Base-by-base conservation (phyloP, 2,329 filamentous ascomycete genomes). In the Microcera coccophila region DNA sequence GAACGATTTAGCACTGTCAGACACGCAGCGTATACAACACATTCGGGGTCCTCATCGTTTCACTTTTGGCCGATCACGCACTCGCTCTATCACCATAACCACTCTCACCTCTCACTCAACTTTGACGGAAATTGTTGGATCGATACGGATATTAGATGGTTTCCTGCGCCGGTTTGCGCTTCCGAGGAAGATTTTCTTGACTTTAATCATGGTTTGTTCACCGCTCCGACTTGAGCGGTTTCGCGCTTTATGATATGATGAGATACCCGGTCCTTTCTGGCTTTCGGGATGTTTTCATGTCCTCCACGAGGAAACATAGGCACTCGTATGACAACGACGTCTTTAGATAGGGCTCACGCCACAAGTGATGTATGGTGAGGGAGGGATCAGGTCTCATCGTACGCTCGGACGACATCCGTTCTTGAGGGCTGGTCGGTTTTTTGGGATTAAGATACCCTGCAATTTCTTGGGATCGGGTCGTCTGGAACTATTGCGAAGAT, bases 381-480 rank as follows among this genome's bases (percentile, higher is more conserved):
- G 37, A 36, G 35, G 35, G 38, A 38, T 40, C 38, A 34, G 21
- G 45, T 47, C 45, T 39, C 37, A 39, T 21, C 24, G 38, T 43
- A 14, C 34, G 48, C 28, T 20, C 32, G 24, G 37, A 38, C 44
- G 35, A 46, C 36, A 42, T 44, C 41, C 45, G 39, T 45, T n/a
- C n/a, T n/a, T n/a, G n/a, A 36, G 22, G 22, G 12, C 7, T 12
- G 7, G 22, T 12, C 22, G 22, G 22, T 26, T 47, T 45, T 41
- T 53, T 58, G 47, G 53, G 50, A 51, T 44, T 53, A n/a, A n/a
- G 54, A 57, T 57, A 57, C 54, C 54, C 50, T 16, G 8, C 29
- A 16, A 5, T 42, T 40, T 32, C 9, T 38, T 51, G 39, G 29
- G 29, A 39, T 47, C 39, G 33, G 35, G 41, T 39, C 46, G 44